Evolutionary conservation across 495 filamentous ascomycete genomes (phyloP).

Genomic region (Thozetella sp.): DNA sequence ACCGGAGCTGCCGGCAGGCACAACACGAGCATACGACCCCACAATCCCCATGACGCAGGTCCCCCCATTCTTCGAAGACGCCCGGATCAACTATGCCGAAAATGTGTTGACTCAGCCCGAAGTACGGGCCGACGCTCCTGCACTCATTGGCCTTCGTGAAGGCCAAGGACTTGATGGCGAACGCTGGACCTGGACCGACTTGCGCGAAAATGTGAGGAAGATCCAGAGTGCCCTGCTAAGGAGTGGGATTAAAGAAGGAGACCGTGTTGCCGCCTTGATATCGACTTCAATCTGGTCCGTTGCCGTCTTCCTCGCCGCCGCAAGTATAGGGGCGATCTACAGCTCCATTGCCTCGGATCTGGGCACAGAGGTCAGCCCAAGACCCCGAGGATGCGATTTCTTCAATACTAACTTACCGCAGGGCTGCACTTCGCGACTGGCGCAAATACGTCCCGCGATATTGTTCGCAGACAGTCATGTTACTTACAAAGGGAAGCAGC

Average conservation of each 20-base stretch:
- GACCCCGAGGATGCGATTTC: background rate
- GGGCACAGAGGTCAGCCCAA: background rate
- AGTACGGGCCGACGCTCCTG: background rate
- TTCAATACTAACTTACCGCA: background rate
- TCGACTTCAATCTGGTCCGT: background rate
- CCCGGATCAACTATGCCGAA: background rate
- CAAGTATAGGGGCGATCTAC: background rate
- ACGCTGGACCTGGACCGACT: background rate
- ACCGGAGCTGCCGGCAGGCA: background rate
- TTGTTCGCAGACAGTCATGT: background rate
- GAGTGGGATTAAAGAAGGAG: background rate
- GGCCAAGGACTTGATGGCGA: background rate
- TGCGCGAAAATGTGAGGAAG: background rate
- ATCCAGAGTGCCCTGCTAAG: background rate
- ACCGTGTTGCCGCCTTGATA: background rate
- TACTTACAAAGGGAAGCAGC: background rate
- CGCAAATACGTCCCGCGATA: background rate
- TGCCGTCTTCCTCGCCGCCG: background rate
- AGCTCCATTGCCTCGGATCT: background rate
- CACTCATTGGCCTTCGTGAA: background rate
- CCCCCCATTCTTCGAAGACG: background rate
- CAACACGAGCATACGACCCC: background rate
- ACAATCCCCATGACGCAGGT: background rate
- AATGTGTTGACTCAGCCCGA: background rate
- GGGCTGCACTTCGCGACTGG: background rate